These are phyloP conservation scores for Flaveria linearis DNA, from an alignment of 129 eudicot species.

Conservation along the genomic window DNA sequence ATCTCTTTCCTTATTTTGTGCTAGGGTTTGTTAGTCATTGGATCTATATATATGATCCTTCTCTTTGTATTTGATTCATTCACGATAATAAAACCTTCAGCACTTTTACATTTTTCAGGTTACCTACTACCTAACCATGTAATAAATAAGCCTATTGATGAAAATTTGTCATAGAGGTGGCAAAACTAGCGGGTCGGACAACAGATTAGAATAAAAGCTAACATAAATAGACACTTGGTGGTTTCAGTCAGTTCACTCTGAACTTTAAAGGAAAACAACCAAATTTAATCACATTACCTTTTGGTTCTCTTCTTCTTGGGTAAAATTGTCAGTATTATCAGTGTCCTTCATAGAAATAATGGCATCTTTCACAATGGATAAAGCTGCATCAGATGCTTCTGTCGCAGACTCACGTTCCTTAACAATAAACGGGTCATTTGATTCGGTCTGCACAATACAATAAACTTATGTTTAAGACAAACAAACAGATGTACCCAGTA, in stretches of 20 bases:
- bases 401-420: slow-evolving; percentile 63
- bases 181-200: not conserved
- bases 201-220: not conserved
- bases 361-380: slow-evolving; percentile 36
- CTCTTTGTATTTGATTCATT: no score
- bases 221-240: not conserved
- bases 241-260: not conserved
- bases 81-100: no score
- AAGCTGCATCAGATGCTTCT: slow-evolving; percentile 68
- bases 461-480: not conserved
- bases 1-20: no score
- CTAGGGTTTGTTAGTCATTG: no score
- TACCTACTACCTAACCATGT: not conserved
- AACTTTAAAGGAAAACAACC: not conserved
- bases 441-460: slow-evolving; percentile 24
- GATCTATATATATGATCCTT: no score
- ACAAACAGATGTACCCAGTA: no score
- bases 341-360: slow-evolving; percentile 14
- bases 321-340: slow-evolving; percentile 10
- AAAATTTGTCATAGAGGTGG: not conserved
- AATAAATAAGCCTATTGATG: not conserved
- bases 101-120: not conserved
- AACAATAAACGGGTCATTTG: slow-evolving; percentile 41
- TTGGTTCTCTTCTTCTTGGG: slow-evolving; percentile 23
- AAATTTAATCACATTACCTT: slow-evolving; percentile 16